phyloP scores from a whole-genome alignment of 2,329 filamentous ascomycete genomes.

The Aspergillus fijiensis region DNA sequence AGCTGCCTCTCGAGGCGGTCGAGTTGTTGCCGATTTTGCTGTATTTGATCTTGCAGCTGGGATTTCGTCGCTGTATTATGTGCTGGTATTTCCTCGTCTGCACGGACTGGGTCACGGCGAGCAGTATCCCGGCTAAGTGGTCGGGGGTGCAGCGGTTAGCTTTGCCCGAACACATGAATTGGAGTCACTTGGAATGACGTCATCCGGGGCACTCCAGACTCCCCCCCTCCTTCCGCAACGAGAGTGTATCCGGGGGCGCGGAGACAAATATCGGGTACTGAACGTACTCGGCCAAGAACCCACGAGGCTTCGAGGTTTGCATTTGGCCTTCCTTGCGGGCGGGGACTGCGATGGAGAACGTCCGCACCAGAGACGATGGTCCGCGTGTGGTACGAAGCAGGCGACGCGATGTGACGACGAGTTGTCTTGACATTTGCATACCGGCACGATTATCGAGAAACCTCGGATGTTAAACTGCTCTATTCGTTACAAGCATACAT shows the following conservation, averaged over 20 bases:
- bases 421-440: no score
- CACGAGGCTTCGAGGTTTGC: conserved; percentile 23
- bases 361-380: conserved; percentile 11
- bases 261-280: no score
- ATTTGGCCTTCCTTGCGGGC: conserved; percentile 26
- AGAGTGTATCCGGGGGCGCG: no score
- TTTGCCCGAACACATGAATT: no score
- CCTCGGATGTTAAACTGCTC: no score
- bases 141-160: no score
- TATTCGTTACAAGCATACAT: no score
- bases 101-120: no score
- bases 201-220: conserved; percentile 13
- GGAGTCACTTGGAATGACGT: conserved; percentile 17
- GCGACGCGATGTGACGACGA: neutral
- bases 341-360: conserved; percentile 19
- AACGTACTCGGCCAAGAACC: conserved; percentile 29
- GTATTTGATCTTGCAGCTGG: no score
- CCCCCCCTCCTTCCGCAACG: neutral
- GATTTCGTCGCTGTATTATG: neutral
- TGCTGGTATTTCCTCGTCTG: neutral
- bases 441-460: neutral
- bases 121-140: neutral
- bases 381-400: conserved; percentile 15
- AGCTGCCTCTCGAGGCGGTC: conserved; percentile 29
- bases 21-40: conserved; percentile 11